Percentiles rank a stretch among this genome's conserved stretches.
These are phyloP conservation scores for Fraxinus paxiana DNA, from an alignment of 305 asterid genomes.

Conservation along the genomic window DNA sequence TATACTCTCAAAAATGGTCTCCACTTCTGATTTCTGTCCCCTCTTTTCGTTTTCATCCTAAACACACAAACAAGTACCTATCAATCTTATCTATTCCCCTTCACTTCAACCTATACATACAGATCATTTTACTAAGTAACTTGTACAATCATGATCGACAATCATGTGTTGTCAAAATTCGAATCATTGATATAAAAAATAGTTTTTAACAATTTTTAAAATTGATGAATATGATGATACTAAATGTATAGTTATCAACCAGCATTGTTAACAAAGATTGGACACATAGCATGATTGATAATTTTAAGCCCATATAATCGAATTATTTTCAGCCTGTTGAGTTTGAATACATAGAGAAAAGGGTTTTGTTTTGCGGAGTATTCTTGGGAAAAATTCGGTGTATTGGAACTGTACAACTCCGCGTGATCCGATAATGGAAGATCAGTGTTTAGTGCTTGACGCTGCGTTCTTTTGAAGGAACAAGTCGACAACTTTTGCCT, in stretches of 20 bases:
- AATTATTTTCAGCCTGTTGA: constrained; percentile 17
- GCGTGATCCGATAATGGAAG: constrained; percentile 49
- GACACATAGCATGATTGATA: background rate
- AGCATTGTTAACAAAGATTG: background rate
- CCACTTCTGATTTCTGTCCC: constrained; percentile 42
- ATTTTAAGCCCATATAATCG: constrained; percentile 2
- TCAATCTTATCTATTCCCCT: constrained; percentile 14
- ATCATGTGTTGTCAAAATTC: no score
- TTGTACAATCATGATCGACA: background rate
- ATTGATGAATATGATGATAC: no score
- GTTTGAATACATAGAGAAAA: background rate
- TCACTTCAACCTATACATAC: constrained; percentile 18
- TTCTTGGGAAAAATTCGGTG: background rate
- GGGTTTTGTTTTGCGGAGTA: constrained; percentile 2
- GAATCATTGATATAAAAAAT: background rate
- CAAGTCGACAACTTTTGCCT: constrained; percentile 39
- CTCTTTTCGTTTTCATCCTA: constrained; percentile 26
- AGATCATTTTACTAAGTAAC: background rate
- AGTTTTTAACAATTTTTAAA: no score
- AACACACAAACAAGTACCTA: constrained; percentile 16
- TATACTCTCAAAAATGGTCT: constrained; percentile 45
- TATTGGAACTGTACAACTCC: background rate
- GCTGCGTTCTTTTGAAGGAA: constrained; percentile 61
- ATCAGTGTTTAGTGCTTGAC: constrained; percentile 68
- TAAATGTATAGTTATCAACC: background rate